Evolutionary conservation across 495 filamentous ascomycete species (phyloP), one percentile per base, ranked within the genome.

Genomic region (Oidiodendron maius): DNA sequence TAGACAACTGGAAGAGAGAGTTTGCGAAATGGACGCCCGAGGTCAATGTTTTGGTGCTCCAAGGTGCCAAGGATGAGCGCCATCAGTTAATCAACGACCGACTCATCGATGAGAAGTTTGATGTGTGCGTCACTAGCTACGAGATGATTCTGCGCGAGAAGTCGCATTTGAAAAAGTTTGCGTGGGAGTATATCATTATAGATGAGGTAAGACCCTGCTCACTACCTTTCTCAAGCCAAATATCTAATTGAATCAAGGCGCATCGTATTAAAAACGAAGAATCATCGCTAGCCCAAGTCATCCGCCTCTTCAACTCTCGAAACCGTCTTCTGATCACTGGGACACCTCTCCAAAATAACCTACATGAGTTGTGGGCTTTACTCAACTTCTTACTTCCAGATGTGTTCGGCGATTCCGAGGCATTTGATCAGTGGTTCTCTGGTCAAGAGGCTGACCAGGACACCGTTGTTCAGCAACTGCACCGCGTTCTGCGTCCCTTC

Each of bases 101-200:
- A 2, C 75, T 99, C 18, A 71, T 94, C 16, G 87, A 93, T 48
- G 89, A 95, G 64, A 87, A 91, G 44, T 95, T 95, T 54, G 89
- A 95, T 60, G 87, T 91, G 8, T 91, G 89, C 66, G 87, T 95
- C 53, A 95, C 89, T n/a, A 91, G 87, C 61, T 95, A 95, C 64
- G 89, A 95, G 62, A 94, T 95, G 88, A 86, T 99, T 49, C 75
- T 99, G 2, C 81, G 93, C 35, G 94, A 99, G 61, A 97, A 99
- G 69, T 74, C 87, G 0, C 89, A 95, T 59, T 68, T 99, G 38
- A 94, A 94, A 70, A 97, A 97, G 64, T 94, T 97, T 61, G 89
- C 94, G 0, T 99, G 94, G 94, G 93, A 99, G 63, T 99, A 99
- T 63, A 97, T 99, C 66, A 96, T 99, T 63, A 95, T 99, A 46